Base-by-base conservation (phyloP, 148 eudicot genomes). In the Cornus kousa region DNA sequence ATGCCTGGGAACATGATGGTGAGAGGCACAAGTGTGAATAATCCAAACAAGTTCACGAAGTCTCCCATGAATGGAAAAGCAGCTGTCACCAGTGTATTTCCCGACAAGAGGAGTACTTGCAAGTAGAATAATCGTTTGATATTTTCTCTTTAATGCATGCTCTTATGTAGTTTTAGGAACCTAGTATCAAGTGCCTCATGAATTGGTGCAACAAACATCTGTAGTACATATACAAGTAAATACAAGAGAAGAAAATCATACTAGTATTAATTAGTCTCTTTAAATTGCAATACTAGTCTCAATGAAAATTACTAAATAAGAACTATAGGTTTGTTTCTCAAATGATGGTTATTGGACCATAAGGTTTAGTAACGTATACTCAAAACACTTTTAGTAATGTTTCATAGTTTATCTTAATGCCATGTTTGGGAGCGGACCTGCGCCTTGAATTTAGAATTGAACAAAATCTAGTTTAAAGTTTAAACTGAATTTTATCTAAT, bases 21-120 rank as follows among this genome's bases (percentile, higher is more conserved):
- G 32, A 88, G 70, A 23, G 87, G 77, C 24, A 88, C 71, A 39
- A 88, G 91, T 24, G 83, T 77, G 57, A 90, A 83, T 37, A 90
- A 88, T 75, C 93, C 90, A 80, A 83, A 68, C 75, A 88, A 86
- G 79, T 85, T 88, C 67, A 87, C 82, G 62, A 90, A 87, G 75
- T 90, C 90, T 5, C 93, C 93, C 91, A 90, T 88, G 78, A 88
- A 90, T 48, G 91, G 93, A 55, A 90, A 82, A 77, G 91, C 93
- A 73, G 90, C 90, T 82, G 91, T 67, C 64, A 88, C 89, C 3
- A 82, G 68, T 65, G 91, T 88, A 77, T 80, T 87, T 69, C 80
- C 88, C 13, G 86, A 32, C 75, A 90, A 88, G 9, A 90, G 74
- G 32, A 85, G 69, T 10, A 82, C 83, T 76, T 89, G 87, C 13